Evolutionary conservation across 2,329 filamentous ascomycete species (phyloP).

Genomic region (Botrytis porri): DNA sequence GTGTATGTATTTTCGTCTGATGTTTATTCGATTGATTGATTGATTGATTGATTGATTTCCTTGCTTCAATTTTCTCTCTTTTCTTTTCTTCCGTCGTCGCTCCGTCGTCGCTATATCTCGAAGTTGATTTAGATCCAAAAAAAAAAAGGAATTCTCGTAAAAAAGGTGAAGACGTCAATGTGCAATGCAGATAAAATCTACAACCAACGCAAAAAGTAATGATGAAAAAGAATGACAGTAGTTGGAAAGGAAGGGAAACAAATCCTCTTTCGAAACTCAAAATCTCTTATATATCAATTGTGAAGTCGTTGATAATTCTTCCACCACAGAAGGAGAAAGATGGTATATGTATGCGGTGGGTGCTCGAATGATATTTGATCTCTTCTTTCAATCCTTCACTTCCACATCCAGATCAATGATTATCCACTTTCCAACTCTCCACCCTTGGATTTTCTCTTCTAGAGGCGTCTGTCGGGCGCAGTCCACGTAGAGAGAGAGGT

Average conservation of each 20-base stretch:
- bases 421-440: neutral
- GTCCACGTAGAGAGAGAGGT: neutral
- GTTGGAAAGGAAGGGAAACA: conserved; percentile 14
- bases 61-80: neutral
- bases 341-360: neutral
- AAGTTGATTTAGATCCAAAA: neutral
- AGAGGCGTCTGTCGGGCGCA: neutral
- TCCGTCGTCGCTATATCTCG: neutral
- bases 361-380: conserved; percentile 1
- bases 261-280: neutral
- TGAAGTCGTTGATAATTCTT: conserved; percentile 7
- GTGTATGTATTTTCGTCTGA: neutral
- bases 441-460: neutral
- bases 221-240: conserved; percentile 16
- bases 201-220: neutral
- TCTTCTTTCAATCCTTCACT: neutral
- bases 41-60: neutral
- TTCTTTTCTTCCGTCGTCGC: neutral
- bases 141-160: neutral
- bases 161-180: neutral
- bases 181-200: neutral
- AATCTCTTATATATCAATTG: neutral
- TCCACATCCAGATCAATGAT: neutral
- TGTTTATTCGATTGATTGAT: neutral
- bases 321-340: neutral